Conservation (phyloP, 352 stramenopile species). For the Phytopythium sindhum region DNA sequence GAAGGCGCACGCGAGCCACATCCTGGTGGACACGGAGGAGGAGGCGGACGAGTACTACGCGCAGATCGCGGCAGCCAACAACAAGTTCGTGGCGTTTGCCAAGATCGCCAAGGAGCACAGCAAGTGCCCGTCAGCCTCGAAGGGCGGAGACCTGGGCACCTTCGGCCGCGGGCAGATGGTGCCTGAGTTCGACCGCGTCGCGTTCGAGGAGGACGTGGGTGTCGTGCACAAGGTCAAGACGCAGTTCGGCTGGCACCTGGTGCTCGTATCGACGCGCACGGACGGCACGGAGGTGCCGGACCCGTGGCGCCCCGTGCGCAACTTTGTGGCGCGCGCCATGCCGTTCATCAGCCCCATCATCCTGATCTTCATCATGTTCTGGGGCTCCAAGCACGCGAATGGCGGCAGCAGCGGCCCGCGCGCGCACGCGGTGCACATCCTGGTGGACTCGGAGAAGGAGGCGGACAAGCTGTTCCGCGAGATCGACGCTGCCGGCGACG, state of each 20-base stretch:
- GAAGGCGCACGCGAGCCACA: constrained; percentile 73
- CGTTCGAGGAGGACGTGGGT: constrained; percentile 64
- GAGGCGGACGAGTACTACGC: constrained; percentile 57
- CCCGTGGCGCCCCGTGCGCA: constrained; percentile 28
- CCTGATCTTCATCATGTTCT: constrained; percentile 50
- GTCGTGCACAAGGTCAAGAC: constrained; percentile 84
- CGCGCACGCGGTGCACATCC: constrained; percentile 57
- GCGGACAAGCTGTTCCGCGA: constrained; percentile 55
- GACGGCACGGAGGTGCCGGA: constrained; percentile 39
- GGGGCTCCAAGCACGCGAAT: constrained; percentile 23
- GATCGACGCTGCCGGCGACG: constrained; percentile 38
- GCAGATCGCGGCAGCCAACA: constrained; percentile 40
- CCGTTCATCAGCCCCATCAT: constrained; percentile 49
- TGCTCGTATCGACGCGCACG: constrained; percentile 53
- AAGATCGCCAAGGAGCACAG: constrained; percentile 67
- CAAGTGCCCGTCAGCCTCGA: constrained; percentile 63
- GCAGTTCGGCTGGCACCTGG: constrained; percentile 69
- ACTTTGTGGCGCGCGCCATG: constrained; percentile 36
- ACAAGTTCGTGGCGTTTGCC: constrained; percentile 59
- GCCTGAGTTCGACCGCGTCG: constrained; percentile 67
- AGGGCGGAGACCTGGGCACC: constrained; percentile 65
- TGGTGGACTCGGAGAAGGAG: constrained; percentile 51
- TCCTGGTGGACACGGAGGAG: constrained; percentile 69
- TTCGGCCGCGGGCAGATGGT: constrained; percentile 80
- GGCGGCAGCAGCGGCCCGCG: constrained; percentile 16